Conservation (phyloP, 23 red algal species). For the Gracilariopsis chorda region DNA sequence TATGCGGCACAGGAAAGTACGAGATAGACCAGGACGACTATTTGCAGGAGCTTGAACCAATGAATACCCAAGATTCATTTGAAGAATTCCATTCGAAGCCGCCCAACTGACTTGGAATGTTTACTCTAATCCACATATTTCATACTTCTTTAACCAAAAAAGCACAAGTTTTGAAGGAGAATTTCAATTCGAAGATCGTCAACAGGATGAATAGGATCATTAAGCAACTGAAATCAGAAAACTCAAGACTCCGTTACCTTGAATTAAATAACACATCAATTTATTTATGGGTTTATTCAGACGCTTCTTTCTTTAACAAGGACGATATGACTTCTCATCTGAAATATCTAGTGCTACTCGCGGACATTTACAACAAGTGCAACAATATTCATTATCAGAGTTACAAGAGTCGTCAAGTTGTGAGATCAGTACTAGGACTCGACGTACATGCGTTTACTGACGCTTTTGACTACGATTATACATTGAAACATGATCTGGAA, state of each 20-base stretch:
- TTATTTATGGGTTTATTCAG: neutral
- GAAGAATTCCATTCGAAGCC: neutral
- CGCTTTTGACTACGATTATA: neutral
- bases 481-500: neutral
- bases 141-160: neutral
- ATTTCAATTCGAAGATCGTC: neutral
- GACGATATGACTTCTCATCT: neutral
- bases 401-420: neutral
- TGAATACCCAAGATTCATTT: neutral
- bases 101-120: neutral
- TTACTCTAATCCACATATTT: neutral
- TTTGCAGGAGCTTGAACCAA: neutral
- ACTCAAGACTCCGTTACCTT: neutral
- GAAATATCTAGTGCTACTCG: neutral
- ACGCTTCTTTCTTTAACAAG: constrained; percentile 21
- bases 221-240: neutral
- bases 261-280: neutral
- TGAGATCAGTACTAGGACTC: neutral
- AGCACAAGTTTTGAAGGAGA: neutral
- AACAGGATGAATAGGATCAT: neutral
- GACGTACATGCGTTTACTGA: neutral
- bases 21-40: neutral
- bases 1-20: neutral
- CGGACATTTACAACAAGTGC: neutral
- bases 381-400: neutral